Evolutionary conservation across 2,329 filamentous ascomycete species (phyloP), one percentile per base, ranked within the genome.

Genomic region (Aspergillus oerlinghausenensis): DNA sequence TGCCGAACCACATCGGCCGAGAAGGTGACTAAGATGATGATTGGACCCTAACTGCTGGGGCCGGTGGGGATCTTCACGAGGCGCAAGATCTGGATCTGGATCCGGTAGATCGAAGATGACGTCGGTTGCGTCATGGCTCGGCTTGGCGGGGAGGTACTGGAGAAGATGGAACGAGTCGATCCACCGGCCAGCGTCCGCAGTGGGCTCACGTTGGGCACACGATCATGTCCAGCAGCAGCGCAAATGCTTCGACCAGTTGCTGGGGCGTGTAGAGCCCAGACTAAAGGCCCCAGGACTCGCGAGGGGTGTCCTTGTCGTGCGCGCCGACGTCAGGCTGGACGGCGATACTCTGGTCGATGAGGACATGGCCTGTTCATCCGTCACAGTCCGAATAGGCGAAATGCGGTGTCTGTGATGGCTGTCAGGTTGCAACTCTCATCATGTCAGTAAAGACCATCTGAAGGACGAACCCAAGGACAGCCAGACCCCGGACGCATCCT

Each of bases 221-320:
- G 4, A 66, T 60, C 1, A 59, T 54, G 40, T 65, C 56, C 3
- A 65, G 56, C 7, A 66, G 51, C 7, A 61, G 61, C 3, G 63
- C 56, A 35, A 66, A 66, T 1, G 54, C 50, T 23, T 63, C 55
- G 8, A 65, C 64, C 4, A 66, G 48, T 49, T 65, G 57, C 8
- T 52, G 59, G 1, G 64, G 63, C 3, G 61, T 66, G 29, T 61
- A 63, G 7, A 64, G 25, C 10, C 62, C 62, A 1, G 63, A 50
- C 1, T 45, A 50, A 3, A 65, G 48, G 17, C 51, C 49, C 63
- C 60, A 63, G n/a, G 59, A 26, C 43, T 61, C 57, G 25, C 51
- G 51, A 21, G 42, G 51, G 3, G 42, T 53, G 19, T 4, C 25
- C 7, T 38, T 48, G 28, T 53, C 51, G 17, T 32, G 40, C 3